These are phyloP conservation scores for Coemansia sp. DNA, from an alignment of 192 early-diverging fungal species.

Conservation along the genomic window DNA sequence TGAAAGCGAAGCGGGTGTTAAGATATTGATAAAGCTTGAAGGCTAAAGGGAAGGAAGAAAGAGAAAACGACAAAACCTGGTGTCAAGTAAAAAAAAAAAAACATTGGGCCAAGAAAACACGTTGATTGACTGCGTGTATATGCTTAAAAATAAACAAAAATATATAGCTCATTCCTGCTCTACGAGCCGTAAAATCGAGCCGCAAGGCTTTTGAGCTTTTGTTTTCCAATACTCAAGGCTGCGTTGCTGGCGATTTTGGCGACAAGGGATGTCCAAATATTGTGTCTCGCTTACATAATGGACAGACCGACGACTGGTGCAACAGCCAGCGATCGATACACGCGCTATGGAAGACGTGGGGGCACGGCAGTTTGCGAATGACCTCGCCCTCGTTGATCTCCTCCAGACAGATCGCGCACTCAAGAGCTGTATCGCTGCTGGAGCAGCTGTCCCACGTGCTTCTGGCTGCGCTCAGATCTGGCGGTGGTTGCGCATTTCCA, in stretches of 20 bases:
- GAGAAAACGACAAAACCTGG: not conserved
- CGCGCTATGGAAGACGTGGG: conserved; percentile 44
- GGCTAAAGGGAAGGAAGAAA: not conserved
- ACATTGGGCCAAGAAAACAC: not conserved
- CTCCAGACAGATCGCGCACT: conserved; percentile 54
- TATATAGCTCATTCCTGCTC: too few relatives aligned
- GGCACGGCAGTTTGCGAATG: conserved; percentile 44
- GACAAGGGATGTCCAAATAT: not conserved
- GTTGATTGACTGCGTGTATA: not conserved
- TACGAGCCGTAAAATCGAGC: too few relatives aligned
- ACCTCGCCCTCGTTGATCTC: conserved; percentile 38
- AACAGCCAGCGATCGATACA: conserved; percentile 58
- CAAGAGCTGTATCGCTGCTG: conserved; percentile 2
- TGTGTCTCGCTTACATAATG: conserved; percentile 52
- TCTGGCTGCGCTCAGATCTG: not conserved
- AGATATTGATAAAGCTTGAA: too few relatives aligned
- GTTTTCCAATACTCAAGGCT: too few relatives aligned
- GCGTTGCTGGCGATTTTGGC: too few relatives aligned
- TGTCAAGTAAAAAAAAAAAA: not conserved
- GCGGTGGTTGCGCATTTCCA: not conserved
- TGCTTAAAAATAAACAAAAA: not conserved
- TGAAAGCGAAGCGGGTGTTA: too few relatives aligned
- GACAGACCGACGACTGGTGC: conserved; percentile 49
- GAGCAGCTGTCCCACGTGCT: conserved; percentile 7
- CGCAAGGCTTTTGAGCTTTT: too few relatives aligned